These are phyloP conservation scores for Malassezia furfur DNA, from an alignment of 1,284 basidiomycete genomes.

Conservation along the genomic window DNA sequence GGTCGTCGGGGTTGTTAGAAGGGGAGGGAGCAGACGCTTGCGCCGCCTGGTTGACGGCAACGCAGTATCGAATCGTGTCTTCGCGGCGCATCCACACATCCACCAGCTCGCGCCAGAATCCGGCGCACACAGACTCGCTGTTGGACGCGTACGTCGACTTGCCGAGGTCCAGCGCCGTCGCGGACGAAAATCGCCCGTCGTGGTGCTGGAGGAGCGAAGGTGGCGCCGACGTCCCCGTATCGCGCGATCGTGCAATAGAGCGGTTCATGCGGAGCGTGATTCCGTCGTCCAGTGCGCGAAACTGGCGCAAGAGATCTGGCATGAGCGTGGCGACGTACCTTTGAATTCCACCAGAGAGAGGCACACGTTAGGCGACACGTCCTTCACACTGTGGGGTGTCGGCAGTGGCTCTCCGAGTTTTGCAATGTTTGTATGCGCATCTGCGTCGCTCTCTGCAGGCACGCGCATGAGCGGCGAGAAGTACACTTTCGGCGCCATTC, in stretches of 20 bases:
- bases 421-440: too few relatives aligned
- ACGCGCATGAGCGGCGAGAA: slow-evolving; percentile 13
- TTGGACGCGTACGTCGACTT: slow-evolving; percentile 29
- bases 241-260: slow-evolving; percentile 27
- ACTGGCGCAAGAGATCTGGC: slow-evolving; percentile 33
- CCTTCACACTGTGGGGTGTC: slow-evolving; percentile 22
- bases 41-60: slow-evolving; percentile 18
- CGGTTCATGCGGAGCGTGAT: slow-evolving; percentile 40
- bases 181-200: slow-evolving; percentile 13
- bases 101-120: slow-evolving; percentile 34
- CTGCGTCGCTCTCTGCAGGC: neutral
- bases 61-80: slow-evolving; percentile 34
- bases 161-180: slow-evolving; percentile 26
- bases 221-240: slow-evolving; percentile 24
- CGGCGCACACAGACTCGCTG: slow-evolving; percentile 21
- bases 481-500: slow-evolving; percentile 12
- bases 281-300: slow-evolving; percentile 37
- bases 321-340: slow-evolving; percentile 6
- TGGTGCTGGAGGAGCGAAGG: slow-evolving; percentile 28
- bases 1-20: slow-evolving; percentile 7
- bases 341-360: slow-evolving; percentile 32
- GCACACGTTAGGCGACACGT: slow-evolving; percentile 27
- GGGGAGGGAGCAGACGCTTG: neutral
- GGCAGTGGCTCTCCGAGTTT: neutral
- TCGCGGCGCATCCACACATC: slow-evolving; percentile 37